phyloP scores from a whole-genome alignment of 371 early-diverging fungal genomes.

The Fennellomyces sp. region DNA sequence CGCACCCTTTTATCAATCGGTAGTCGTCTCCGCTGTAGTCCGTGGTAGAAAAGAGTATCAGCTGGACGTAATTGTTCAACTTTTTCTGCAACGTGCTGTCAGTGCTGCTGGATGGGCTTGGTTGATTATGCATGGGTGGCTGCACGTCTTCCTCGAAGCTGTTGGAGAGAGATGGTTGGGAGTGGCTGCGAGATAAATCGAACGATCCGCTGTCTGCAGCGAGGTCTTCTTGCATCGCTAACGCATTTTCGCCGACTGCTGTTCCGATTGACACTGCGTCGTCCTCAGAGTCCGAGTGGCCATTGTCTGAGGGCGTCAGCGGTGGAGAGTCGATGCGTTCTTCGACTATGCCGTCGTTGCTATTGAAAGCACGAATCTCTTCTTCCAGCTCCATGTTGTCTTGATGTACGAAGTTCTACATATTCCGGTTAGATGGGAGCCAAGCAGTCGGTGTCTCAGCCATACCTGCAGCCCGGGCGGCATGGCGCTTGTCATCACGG shows the following conservation, averaged over 20 bases:
- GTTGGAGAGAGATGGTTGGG: background rate
- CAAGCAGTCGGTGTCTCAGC: background rate
- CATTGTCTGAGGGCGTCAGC: slow-evolving; percentile 1
- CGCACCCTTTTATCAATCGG: slow-evolving; percentile 31
- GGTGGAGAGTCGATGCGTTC: background rate
- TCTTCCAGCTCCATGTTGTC: slow-evolving; percentile 29
- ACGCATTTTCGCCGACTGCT: slow-evolving; percentile 15
- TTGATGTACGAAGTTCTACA: slow-evolving; percentile 24
- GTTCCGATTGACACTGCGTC: slow-evolving; percentile 29
- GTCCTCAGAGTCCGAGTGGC: slow-evolving; percentile 13
- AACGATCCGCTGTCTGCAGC: background rate
- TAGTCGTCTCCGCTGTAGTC: slow-evolving; percentile 19
- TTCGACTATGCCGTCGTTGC: background rate
- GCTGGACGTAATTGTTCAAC: background rate
- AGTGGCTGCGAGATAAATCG: background rate
- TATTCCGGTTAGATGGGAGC: background rate
- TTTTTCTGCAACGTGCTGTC: background rate
- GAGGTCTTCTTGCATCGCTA: background rate
- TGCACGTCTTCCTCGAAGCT: background rate
- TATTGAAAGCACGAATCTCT: slow-evolving; percentile 21
- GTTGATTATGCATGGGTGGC: background rate
- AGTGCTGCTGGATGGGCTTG: no score
- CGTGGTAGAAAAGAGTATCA: background rate
- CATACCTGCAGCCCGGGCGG: slow-evolving; percentile 31
- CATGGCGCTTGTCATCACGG: slow-evolving; percentile 4